Percentiles rank a stretch among this genome's conserved stretches.
phyloP scores from a whole-genome alignment of 1,284 basidiomycete species.

The Leccinum fuscescens region DNA sequence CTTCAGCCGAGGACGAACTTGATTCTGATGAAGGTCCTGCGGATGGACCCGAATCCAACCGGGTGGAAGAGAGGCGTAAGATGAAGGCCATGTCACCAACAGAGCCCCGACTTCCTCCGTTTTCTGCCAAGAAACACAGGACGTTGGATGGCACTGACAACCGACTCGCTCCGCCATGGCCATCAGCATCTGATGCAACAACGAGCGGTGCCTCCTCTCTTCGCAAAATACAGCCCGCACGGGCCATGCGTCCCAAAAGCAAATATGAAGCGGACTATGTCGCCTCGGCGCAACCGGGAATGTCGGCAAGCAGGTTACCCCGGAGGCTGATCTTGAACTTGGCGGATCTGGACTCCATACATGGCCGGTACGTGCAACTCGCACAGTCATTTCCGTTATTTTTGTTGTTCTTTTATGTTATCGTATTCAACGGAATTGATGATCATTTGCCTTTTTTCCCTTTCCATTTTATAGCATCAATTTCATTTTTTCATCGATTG shows the following conservation, averaged over 20 bases:
- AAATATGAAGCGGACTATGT: slow-evolving; percentile 25
- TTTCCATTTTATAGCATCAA: slow-evolving; percentile 40
- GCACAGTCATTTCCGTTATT: slow-evolving; percentile 1
- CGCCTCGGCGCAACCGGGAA: slow-evolving; percentile 17
- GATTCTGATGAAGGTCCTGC: slow-evolving; percentile 41
- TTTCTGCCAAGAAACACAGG: slow-evolving; percentile 27
- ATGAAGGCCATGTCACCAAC: slow-evolving; percentile 26
- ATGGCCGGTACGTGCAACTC: slow-evolving; percentile 50
- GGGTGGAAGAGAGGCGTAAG: slow-evolving; percentile 30
- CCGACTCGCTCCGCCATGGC: slow-evolving; percentile 25
- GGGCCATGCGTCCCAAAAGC: slow-evolving; percentile 29
- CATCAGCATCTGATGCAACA: slow-evolving; percentile 17
- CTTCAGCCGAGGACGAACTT: slow-evolving; percentile 38
- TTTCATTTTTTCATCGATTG: slow-evolving; percentile 58
- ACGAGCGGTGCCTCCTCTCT: slow-evolving; percentile 3
- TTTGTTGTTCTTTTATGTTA: slow-evolving; percentile 1
- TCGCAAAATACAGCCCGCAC: slow-evolving; percentile 23
- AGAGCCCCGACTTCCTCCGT: slow-evolving; percentile 21
- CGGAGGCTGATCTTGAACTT: slow-evolving; percentile 42
- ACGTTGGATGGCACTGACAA: slow-evolving; percentile 16
- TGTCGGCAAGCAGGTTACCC: slow-evolving; percentile 19
- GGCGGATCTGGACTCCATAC: slow-evolving; percentile 54
- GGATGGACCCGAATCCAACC: slow-evolving; percentile 22
- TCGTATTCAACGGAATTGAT: slow-evolving; percentile 6
- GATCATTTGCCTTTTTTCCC: slow-evolving; percentile 4